phyloP scores from a whole-genome alignment of 2,329 filamentous ascomycete genomes.

The Calonectria honghensis region DNA sequence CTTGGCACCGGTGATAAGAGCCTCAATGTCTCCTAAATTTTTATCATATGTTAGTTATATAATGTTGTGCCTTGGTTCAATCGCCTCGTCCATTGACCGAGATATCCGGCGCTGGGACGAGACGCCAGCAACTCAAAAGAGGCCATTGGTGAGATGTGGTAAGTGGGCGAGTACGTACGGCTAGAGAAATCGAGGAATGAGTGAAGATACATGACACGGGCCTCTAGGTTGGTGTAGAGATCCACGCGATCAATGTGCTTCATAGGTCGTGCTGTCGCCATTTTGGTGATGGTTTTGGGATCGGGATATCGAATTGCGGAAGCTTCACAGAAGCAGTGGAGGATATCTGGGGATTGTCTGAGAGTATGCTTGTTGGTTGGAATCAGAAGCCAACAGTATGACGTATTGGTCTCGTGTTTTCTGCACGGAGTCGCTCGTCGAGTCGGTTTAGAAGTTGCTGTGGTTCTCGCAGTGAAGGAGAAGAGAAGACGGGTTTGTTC shows the following conservation, averaged over 20 bases:
- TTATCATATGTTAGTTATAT: constrained; percentile 38
- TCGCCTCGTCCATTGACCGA: background rate
- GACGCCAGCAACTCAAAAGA: background rate
- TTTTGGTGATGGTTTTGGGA: constrained; percentile 45
- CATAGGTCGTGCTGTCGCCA: constrained; percentile 59
- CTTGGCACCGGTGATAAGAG: constrained; percentile 80
- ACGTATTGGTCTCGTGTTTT: constrained; percentile 34
- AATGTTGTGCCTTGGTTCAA: background rate
- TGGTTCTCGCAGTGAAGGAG: constrained; percentile 12
- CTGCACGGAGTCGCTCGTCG: constrained; percentile 24
- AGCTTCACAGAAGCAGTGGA: background rate
- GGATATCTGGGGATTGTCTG: background rate
- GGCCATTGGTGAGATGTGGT: background rate
- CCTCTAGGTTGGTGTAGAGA: constrained; percentile 82
- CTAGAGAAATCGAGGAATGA: constrained; percentile 85
- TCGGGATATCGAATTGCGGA: background rate
- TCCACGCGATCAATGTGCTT: constrained; percentile 82
- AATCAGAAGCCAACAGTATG: constrained; percentile 13
- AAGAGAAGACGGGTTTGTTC: constrained; percentile 15
- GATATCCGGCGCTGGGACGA: background rate
- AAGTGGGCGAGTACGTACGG: constrained; percentile 67
- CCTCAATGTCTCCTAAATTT: constrained; percentile 80
- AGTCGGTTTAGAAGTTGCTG: constrained; percentile 2
- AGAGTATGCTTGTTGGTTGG: background rate
- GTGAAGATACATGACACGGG: constrained; percentile 82